Evolutionary conservation across 2,329 filamentous ascomycete genomes (phyloP).

Genomic region (Aureobasidium lini): DNA sequence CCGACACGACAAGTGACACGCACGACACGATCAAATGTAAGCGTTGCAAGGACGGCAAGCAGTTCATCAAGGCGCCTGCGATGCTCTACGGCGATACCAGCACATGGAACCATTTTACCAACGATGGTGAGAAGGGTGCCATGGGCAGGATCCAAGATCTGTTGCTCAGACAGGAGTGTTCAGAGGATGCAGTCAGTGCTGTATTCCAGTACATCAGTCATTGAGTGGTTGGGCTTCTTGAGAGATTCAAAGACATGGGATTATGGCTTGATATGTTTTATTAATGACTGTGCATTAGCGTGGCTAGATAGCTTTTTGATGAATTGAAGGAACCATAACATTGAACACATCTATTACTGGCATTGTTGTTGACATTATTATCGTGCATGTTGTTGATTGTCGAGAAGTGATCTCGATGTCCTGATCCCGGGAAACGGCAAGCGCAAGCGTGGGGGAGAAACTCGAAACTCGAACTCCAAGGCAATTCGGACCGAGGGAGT

Average conservation of each 20-base stretch:
- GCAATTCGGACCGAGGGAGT: neutral
- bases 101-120: slow-evolving; percentile 98
- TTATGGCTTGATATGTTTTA: neutral
- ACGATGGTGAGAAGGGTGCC: slow-evolving; percentile 54
- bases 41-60: slow-evolving; percentile 72
- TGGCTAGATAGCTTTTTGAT: neutral
- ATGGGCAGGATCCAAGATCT: slow-evolving; percentile 83
- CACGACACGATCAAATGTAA: slow-evolving; percentile 99
- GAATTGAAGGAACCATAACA: neutral
- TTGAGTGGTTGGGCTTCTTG: slow-evolving; percentile 28
- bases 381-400: too few relatives aligned
- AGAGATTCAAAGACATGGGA: neutral
- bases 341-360: neutral
- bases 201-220: slow-evolving; percentile 99
- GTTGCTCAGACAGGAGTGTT: slow-evolving; percentile 76
- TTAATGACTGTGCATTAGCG: slow-evolving; percentile 5
- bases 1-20: slow-evolving; percentile 80
- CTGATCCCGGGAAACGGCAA: neutral
- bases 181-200: slow-evolving; percentile 74
- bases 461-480: neutral
- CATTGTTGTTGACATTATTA: neutral
- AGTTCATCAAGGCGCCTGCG: slow-evolving; percentile 82
- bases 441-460: neutral
- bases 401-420: too few relatives aligned
- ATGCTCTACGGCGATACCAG: slow-evolving; percentile 98